phyloP scores from a whole-genome alignment of 1,139 yeast species.

The Geotrichum aggregatum region DNA sequence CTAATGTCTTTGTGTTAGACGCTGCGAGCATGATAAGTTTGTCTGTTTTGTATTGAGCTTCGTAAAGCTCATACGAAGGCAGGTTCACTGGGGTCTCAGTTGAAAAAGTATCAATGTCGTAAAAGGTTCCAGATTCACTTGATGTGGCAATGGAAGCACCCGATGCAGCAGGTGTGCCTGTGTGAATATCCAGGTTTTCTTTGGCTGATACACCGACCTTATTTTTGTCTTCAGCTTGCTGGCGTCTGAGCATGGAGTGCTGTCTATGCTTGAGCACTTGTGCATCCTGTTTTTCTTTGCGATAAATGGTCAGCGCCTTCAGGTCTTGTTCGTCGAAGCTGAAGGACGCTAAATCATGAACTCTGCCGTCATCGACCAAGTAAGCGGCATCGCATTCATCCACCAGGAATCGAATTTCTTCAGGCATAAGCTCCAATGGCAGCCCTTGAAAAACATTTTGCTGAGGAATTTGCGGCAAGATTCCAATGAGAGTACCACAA shows the following conservation, averaged over 20 bases:
- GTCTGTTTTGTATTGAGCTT: conserved; percentile 11
- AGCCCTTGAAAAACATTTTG: conserved; percentile 81
- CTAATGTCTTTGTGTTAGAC: background rate
- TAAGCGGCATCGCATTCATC: conserved; percentile 39
- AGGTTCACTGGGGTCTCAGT: conserved; percentile 14
- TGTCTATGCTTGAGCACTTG: conserved; percentile 28
- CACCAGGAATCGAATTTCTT: conserved; percentile 69
- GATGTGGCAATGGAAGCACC: conserved; percentile 17
- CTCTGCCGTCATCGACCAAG: conserved; percentile 35
- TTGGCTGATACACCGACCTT: conserved; percentile 11
- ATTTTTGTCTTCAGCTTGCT: conserved; percentile 27
- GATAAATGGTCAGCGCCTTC: conserved; percentile 18
- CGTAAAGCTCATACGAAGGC: conserved; percentile 18
- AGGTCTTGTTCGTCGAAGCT: conserved; percentile 25
- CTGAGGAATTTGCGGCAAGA: conserved; percentile 78
- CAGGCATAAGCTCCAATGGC: conserved; percentile 69
- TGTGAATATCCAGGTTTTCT: conserved; percentile 1
- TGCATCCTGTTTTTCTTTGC: conserved; percentile 20
- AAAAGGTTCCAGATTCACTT: conserved; percentile 23
- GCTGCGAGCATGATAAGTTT: background rate
- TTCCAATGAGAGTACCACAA: conserved; percentile 71
- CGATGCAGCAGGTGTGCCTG: conserved; percentile 1
- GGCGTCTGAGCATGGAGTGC: conserved; percentile 27
- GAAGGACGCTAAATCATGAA: conserved; percentile 31
- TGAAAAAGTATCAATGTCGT: conserved; percentile 25